These are phyloP conservation scores for Neotropicomus parvogracilis DNA, from an alignment of 1,284 basidiomycete genomes.

Conservation along the genomic window DNA sequence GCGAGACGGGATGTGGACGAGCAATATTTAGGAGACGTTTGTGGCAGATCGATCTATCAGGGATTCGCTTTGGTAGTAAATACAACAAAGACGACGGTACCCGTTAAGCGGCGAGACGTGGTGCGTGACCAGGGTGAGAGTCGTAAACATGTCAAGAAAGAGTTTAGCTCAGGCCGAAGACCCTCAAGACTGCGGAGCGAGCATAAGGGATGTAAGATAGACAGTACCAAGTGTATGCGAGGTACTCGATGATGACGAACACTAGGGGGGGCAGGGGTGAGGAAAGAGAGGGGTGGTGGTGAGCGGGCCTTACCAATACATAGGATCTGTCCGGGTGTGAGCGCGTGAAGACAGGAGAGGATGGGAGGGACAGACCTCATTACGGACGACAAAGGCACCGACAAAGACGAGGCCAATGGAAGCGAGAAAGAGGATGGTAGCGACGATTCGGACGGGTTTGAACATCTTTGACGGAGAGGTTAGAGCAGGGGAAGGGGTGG, in stretches of 20 bases:
- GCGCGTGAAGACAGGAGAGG: conserved; percentile 2
- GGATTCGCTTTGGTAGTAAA: neutral
- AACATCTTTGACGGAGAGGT: conserved; percentile 66
- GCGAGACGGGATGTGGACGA: too few relatives aligned
- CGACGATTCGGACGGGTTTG: conserved; percentile 85
- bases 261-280: conserved; percentile 43
- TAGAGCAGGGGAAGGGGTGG: neutral
- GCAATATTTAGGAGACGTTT: too few relatives aligned
- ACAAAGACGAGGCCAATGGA: conserved; percentile 79
- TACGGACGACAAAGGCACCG: conserved; percentile 70
- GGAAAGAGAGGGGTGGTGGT: neutral
- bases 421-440: conserved; percentile 74
- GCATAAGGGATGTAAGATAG: conserved; percentile 88
- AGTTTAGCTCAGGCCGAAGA: conserved; percentile 50
- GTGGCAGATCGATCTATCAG: neutral
- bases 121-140: too few relatives aligned
- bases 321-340: conserved; percentile 35
- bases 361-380: conserved; percentile 48
- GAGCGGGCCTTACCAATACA: conserved; percentile 43
- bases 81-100: neutral
- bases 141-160: neutral
- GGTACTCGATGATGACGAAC: conserved; percentile 81
- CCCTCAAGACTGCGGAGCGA: conserved; percentile 63
- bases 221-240: conserved; percentile 83
- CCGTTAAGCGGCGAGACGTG: too few relatives aligned